Percentiles rank a stretch among this genome's conserved stretches.
Evolutionary conservation across 2,329 filamentous ascomycete species (phyloP).

Genomic region (Nothophaeocryptopus gaeumannii): DNA sequence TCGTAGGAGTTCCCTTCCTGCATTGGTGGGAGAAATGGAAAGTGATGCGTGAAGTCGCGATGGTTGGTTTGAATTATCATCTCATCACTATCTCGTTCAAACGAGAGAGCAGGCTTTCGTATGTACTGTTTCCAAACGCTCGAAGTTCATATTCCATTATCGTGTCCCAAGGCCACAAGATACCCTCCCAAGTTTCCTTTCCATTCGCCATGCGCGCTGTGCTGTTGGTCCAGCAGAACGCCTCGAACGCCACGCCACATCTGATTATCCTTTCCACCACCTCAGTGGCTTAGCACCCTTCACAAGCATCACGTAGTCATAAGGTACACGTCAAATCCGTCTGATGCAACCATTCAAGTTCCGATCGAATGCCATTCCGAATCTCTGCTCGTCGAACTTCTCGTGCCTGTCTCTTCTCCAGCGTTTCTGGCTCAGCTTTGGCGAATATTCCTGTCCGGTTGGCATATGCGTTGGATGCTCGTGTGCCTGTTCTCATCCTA

Average conservation of each 20-base stretch:
- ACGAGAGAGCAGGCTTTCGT: too few species aligned
- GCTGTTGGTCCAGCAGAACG: neutral
- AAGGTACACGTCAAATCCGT: slow-evolving; percentile 15
- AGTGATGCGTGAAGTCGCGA: too few species aligned
- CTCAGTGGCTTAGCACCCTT: slow-evolving; percentile 3
- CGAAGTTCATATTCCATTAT: too few species aligned
- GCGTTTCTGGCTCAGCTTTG: slow-evolving; percentile 8
- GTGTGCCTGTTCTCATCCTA: slow-evolving; percentile 9
- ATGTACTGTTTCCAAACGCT: too few species aligned
- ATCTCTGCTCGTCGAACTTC: slow-evolving; percentile 9
- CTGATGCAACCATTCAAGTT: slow-evolving; percentile 15
- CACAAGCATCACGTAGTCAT: slow-evolving; percentile 13
- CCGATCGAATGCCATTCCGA: slow-evolving; percentile 6
- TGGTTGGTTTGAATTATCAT: too few species aligned
- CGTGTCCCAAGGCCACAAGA: slow-evolving; percentile 2
- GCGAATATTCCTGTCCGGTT: slow-evolving; percentile 14
- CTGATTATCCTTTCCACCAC: too few species aligned
- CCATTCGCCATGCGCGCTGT: neutral
- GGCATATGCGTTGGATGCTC: slow-evolving; percentile 15
- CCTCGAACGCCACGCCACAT: neutral
- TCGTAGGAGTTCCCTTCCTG: too few species aligned
- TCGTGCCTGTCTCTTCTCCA: slow-evolving; percentile 1
- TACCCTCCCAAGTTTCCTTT: neutral
- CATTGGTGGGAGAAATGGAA: too few species aligned
- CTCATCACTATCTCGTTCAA: too few species aligned